Evolutionary conservation across 257 asterid species (phyloP).

Genomic region (Buddleja alternifolia): DNA sequence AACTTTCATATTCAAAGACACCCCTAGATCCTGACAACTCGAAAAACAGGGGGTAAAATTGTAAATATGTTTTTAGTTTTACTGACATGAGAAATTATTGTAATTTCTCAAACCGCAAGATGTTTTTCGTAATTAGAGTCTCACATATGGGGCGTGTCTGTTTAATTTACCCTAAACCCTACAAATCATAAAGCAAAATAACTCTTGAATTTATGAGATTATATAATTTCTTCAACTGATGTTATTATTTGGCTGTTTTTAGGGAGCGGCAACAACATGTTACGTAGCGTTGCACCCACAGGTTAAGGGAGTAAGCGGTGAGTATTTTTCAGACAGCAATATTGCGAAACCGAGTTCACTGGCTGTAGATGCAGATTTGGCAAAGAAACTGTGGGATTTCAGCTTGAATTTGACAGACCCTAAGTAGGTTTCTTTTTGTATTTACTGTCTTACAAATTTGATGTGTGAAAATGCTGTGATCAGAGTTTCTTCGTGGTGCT

Average conservation of each 20-base stretch:
- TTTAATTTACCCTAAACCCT: too few relatives aligned
- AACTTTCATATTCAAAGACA: too few relatives aligned
- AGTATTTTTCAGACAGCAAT: conserved; percentile 66
- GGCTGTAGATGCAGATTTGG: conserved; percentile 58
- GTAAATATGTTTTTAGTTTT: too few relatives aligned
- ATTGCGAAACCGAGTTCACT: conserved; percentile 31
- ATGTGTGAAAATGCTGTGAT: background rate
- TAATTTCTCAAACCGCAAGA: too few relatives aligned
- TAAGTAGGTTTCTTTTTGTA: conserved; percentile 30
- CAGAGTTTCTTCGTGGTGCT: too few relatives aligned
- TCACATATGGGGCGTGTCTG: too few relatives aligned
- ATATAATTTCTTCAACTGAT: too few relatives aligned
- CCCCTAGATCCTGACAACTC: too few relatives aligned
- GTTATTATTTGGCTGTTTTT: background rate
- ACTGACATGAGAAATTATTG: too few relatives aligned
- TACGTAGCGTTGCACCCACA: conserved; percentile 78
- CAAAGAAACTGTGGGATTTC: conserved; percentile 76
- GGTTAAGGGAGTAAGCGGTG: conserved; percentile 68
- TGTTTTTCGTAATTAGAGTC: too few relatives aligned
- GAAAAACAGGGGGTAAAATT: too few relatives aligned
- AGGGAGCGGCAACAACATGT: conserved; percentile 66
- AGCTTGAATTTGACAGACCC: conserved; percentile 54
- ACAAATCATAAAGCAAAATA: background rate
- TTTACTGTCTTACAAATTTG: conserved; percentile 5
- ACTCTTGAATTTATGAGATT: background rate